These are phyloP conservation scores for Rhodotorula sp. DNA, from an alignment of 1,284 basidiomycete genomes.

Conservation along the genomic window DNA sequence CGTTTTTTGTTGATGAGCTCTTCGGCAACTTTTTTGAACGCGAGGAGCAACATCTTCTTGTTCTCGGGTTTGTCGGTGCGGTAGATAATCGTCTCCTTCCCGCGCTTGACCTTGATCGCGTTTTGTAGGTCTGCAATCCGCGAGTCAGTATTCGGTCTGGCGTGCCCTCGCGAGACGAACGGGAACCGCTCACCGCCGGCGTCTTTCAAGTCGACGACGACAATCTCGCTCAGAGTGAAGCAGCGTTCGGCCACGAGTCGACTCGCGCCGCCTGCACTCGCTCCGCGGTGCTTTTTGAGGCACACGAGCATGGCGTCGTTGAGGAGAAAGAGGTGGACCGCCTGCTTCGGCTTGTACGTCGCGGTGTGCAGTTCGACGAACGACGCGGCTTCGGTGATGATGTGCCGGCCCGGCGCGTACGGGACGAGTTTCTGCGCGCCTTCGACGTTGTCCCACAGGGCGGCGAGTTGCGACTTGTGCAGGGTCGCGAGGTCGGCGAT, in stretches of 20 bases:
- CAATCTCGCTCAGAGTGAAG: slow-evolving; percentile 87
- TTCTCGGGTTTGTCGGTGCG: slow-evolving; percentile 75
- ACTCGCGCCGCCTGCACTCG: slow-evolving; percentile 58
- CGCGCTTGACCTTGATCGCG: slow-evolving; percentile 90
- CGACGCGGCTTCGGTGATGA: slow-evolving; percentile 80
- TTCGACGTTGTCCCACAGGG: slow-evolving; percentile 84
- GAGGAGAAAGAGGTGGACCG: slow-evolving; percentile 83
- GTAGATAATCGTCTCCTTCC: slow-evolving; percentile 91
- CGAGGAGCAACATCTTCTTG: slow-evolving; percentile 78
- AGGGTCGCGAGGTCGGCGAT: slow-evolving; percentile 88
- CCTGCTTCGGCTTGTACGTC: slow-evolving; percentile 87
- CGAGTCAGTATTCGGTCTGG: not conserved
- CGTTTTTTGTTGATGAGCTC: slow-evolving; percentile 81
- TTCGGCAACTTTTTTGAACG: slow-evolving; percentile 88
- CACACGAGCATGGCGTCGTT: slow-evolving; percentile 90
- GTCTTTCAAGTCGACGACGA: slow-evolving; percentile 93
- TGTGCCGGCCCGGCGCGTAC: slow-evolving; percentile 81
- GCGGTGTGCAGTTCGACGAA: slow-evolving; percentile 86
- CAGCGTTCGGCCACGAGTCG: slow-evolving; percentile 84
- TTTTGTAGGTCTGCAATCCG: slow-evolving; percentile 74
- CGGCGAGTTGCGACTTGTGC: slow-evolving; percentile 90
- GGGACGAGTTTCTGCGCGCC: slow-evolving; percentile 96
- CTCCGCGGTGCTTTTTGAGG: slow-evolving; percentile 51
- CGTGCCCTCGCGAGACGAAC: slow-evolving; percentile 2
- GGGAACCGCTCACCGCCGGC: slow-evolving; percentile 65